These are phyloP conservation scores for Fistulinella cinereoalba DNA, from an alignment of 1,284 basidiomycete species.

Conservation along the genomic window DNA sequence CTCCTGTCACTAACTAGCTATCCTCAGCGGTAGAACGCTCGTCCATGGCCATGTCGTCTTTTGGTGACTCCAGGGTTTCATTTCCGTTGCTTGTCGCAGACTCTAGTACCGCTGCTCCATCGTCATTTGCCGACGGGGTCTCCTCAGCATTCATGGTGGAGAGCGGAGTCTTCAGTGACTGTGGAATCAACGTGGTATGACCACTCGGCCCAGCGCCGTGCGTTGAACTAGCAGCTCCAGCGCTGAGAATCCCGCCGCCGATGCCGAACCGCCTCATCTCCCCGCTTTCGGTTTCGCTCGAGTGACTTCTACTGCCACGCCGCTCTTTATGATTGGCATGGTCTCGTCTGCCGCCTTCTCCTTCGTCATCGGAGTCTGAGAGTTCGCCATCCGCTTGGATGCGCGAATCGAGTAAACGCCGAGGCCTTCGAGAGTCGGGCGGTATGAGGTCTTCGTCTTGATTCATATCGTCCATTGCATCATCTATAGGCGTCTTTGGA, in stretches of 20 bases:
- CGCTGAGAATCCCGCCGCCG: slow-evolving; percentile 65
- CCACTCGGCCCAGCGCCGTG: slow-evolving; percentile 74
- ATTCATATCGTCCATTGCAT: slow-evolving; percentile 71
- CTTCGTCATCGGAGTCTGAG: slow-evolving; percentile 86
- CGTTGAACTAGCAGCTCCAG: slow-evolving; percentile 50
- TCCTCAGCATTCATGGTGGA: slow-evolving; percentile 50
- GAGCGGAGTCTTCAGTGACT: slow-evolving; percentile 41
- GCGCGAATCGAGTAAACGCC: slow-evolving; percentile 67
- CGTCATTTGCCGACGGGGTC: slow-evolving; percentile 30
- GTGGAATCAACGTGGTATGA: slow-evolving; percentile 48
- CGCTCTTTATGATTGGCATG: slow-evolving; percentile 57
- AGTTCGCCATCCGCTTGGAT: slow-evolving; percentile 78
- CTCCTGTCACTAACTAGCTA: slow-evolving; percentile 4
- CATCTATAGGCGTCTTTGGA: slow-evolving; percentile 78
- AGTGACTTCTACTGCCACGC: slow-evolving; percentile 38
- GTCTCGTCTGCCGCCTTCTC: slow-evolving; percentile 73
- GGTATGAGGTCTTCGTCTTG: slow-evolving; percentile 80
- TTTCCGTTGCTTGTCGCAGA: slow-evolving; percentile 15
- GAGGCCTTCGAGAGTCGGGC: slow-evolving; percentile 70
- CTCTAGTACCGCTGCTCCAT: slow-evolving; percentile 25
- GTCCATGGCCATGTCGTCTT: slow-evolving; percentile 27
- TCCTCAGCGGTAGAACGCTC: slow-evolving; percentile 15
- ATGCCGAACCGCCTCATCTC: slow-evolving; percentile 61
- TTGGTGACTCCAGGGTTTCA: slow-evolving; percentile 14
- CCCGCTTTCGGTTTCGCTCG: slow-evolving; percentile 37